Base-by-base conservation (phyloP, 1,284 basidiomycete genomes). In the Trichosporon asahii region DNA sequence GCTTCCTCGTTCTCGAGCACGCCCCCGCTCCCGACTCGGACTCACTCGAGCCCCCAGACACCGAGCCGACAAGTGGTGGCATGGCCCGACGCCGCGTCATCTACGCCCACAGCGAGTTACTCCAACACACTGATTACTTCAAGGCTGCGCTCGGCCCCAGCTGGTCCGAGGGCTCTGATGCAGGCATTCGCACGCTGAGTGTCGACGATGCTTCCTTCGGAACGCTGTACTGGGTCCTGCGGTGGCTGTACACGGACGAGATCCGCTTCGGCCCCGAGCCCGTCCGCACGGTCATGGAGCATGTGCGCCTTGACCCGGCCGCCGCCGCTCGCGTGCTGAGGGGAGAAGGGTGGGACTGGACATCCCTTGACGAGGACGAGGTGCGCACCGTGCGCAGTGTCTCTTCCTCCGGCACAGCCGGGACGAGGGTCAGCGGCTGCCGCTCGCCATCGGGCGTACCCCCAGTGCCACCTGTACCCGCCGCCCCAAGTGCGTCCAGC, bases 201-300 rank as follows among this genome's bases (percentile, higher is more conserved):
- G 90, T 94, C 11, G 90, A 92, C 75, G 92, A 94, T 80, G 90
- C 90, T 8, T 91, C 91, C 74, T 94, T 91, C 75, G 87, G 89
- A 64, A 92, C 91, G 0, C 88, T 92, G 3, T 93, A 92, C 79
- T 93, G 91, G 91, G 83, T 94, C 66, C 82, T 94, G 23, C 72
- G 75, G 68, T 80, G 69, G 82, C 88, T 92, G 46, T 94, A 93
- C 77, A 89, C 90, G 2, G 90, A 92, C 76, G 79, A 84, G 66
- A 79, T 86, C 35, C 73, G 77, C 2, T 85, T 83, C 72, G 67
- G 75, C 31, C 31, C 23, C 66, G 88, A 90, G 67, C 83, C 89
- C 49, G 75, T 80, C 12, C 73, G 78, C 12, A 35, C 61, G 8
- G 65, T 79, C 31, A 74, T 77, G 72, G 73, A 71, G 8, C 74